phyloP scores from a whole-genome alignment of 2,329 filamentous ascomycete species.

The Colletotrichum simmondsii region DNA sequence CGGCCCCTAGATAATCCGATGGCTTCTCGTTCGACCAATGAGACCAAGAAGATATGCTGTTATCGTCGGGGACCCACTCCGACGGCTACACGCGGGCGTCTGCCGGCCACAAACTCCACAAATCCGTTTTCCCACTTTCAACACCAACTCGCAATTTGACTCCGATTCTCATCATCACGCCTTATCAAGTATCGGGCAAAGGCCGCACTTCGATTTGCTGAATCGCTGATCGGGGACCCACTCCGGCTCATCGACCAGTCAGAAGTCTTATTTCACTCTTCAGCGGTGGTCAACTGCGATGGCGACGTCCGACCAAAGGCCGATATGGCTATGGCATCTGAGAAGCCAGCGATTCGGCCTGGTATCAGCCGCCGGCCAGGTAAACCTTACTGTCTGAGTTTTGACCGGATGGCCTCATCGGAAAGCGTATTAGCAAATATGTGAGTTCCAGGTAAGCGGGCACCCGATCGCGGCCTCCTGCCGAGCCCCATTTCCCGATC shows the following conservation, averaged over 20 bases:
- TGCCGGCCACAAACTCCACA: neutral
- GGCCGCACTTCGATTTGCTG: neutral
- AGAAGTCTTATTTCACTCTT: neutral
- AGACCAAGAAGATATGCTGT: neutral
- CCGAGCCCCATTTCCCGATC: conserved; percentile 25
- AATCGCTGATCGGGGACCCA: conserved; percentile 28
- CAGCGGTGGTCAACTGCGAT: neutral
- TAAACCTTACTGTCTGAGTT: neutral
- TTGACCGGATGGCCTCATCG: neutral
- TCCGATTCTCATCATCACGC: neutral
- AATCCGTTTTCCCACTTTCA: neutral
- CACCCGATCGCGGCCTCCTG: conserved; percentile 8
- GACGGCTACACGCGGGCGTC: conserved; percentile 8
- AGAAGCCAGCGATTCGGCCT: neutral
- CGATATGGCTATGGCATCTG: neutral
- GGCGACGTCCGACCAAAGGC: conserved; percentile 15
- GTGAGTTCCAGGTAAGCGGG: neutral
- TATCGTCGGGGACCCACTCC: conserved; percentile 29
- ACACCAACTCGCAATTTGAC: conserved; percentile 11
- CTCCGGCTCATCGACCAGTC: neutral
- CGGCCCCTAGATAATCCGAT: conserved; percentile 10
- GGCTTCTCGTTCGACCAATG: neutral
- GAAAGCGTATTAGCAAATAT: neutral
- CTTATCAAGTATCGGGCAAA: conserved; percentile 27
- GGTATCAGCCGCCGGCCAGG: neutral